Conservation (phyloP, 129 eudicot genomes). For the Lactuca saligna region DNA sequence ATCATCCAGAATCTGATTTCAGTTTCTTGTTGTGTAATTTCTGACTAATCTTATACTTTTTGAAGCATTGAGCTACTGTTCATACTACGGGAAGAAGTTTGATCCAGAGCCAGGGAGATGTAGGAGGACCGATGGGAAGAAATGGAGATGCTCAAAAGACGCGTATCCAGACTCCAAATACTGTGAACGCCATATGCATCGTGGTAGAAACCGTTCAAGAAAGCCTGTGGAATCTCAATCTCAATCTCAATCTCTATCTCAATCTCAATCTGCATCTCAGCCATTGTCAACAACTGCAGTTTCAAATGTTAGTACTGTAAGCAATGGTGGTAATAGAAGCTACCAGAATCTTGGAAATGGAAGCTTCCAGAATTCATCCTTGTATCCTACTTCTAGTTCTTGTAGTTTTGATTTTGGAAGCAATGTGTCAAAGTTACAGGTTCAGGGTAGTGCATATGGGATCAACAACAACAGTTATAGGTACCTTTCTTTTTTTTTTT, state of each 20-base stretch:
- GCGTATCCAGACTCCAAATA: slow-evolving; percentile 93
- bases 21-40: background rate
- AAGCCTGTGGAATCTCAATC: slow-evolving; percentile 99
- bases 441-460: slow-evolving; percentile 57
- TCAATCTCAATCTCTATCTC: slow-evolving; percentile 32
- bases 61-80: slow-evolving; percentile 75
- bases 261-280: slow-evolving; percentile 75
- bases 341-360: slow-evolving; percentile 47
- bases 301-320: slow-evolving; percentile 46
- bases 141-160: slow-evolving; percentile 97
- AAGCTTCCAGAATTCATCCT: slow-evolving; percentile 53
- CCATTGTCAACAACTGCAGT: slow-evolving; percentile 66
- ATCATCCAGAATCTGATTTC: background rate
- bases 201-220: slow-evolving; percentile 99
- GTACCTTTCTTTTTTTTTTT: too few relatives aligned
- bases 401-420: slow-evolving; percentile 52
- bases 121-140: slow-evolving; percentile 94
- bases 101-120: slow-evolving; percentile 99
- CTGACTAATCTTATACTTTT: background rate
- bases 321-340: slow-evolving; percentile 50
- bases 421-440: slow-evolving; percentile 53
- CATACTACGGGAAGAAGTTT: slow-evolving; percentile 83
- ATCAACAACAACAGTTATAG: slow-evolving; percentile 54
- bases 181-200: slow-evolving; percentile 99
- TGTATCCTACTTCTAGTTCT: slow-evolving; percentile 43